Evolutionary conservation across 1,284 basidiomycete species (phyloP).

Genomic region (Pseudozyma sp.): DNA sequence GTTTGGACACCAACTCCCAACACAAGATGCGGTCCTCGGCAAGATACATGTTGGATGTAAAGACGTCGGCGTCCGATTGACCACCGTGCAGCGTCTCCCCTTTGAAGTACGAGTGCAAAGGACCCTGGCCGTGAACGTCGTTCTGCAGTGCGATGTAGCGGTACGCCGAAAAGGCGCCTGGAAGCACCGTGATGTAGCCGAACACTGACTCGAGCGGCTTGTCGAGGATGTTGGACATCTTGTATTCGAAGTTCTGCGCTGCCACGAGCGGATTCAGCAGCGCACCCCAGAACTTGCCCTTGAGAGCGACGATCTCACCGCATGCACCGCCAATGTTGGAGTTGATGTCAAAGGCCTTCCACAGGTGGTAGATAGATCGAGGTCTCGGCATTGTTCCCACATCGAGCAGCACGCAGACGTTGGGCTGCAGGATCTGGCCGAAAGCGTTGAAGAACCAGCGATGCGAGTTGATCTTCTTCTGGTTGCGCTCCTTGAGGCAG

Average conservation of each 20-base stretch:
- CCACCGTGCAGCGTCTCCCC: slow-evolving; percentile 77
- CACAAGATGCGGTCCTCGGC: slow-evolving; percentile 67
- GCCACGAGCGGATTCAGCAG: slow-evolving; percentile 80
- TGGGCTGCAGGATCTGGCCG: slow-evolving; percentile 73
- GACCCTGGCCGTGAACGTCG: slow-evolving; percentile 82
- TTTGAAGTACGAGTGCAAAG: slow-evolving; percentile 91
- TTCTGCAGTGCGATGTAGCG: slow-evolving; percentile 89
- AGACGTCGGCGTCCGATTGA: slow-evolving; percentile 63
- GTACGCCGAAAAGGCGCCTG: slow-evolving; percentile 88
- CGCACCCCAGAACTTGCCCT: slow-evolving; percentile 76
- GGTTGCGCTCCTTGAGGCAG: slow-evolving; percentile 71
- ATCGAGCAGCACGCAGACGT: slow-evolving; percentile 92
- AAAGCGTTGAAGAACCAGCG: slow-evolving; percentile 71
- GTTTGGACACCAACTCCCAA: slow-evolving; percentile 65
- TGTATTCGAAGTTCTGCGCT: slow-evolving; percentile 68
- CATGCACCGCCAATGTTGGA: slow-evolving; percentile 95
- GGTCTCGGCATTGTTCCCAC: slow-evolving; percentile 85
- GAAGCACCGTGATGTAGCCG: slow-evolving; percentile 91
- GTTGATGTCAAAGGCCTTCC: slow-evolving; percentile 97
- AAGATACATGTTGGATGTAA: slow-evolving; percentile 66
- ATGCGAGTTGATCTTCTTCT: slow-evolving; percentile 83
- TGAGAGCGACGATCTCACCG: slow-evolving; percentile 93
- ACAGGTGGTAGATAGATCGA: slow-evolving; percentile 84
- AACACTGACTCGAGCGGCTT: slow-evolving; percentile 78
- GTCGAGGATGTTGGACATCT: slow-evolving; percentile 65